Percentiles rank a stretch among this genome's conserved stretches.
Evolutionary conservation across 2,329 filamentous ascomycete genomes (phyloP).

Genomic region (Knufia petricola): DNA sequence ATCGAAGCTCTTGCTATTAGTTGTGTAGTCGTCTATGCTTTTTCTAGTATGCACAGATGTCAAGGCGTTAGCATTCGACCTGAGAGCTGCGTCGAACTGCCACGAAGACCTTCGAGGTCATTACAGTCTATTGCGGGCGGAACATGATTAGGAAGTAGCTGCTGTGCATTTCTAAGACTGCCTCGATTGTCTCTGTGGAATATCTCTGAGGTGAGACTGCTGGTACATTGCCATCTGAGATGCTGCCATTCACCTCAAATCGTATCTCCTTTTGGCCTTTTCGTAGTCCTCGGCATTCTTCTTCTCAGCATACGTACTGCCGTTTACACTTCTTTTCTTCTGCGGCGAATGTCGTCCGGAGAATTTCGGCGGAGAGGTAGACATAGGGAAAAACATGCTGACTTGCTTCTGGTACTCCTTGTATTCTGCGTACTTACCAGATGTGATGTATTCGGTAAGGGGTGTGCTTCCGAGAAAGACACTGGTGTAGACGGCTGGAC

Average conservation of each 20-base stretch:
- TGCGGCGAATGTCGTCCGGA: not conserved
- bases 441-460: constrained; percentile 74
- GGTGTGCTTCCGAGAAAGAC: constrained; percentile 85
- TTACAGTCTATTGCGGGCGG: no score
- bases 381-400: constrained; percentile 67
- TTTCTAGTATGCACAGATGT: no score
- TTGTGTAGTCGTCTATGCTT: no score
- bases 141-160: no score
- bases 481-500: constrained; percentile 58
- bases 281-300: constrained; percentile 8
- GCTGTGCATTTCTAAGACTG: no score
- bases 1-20: no score
- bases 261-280: constrained; percentile 7
- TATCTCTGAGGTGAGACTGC: no score
- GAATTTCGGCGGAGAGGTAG: not conserved
- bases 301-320: not conserved
- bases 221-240: no score
- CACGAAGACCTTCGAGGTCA: no score
- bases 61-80: no score
- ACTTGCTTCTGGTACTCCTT: constrained; percentile 71
- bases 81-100: no score
- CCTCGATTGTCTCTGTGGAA: no score
- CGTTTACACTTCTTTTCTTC: constrained; percentile 6
- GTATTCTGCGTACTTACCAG: constrained; percentile 82
- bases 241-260: constrained; percentile 9